Evolutionary conservation across 2,329 filamentous ascomycete species (phyloP).

Genomic region (Paraconiothyrium brasiliense): DNA sequence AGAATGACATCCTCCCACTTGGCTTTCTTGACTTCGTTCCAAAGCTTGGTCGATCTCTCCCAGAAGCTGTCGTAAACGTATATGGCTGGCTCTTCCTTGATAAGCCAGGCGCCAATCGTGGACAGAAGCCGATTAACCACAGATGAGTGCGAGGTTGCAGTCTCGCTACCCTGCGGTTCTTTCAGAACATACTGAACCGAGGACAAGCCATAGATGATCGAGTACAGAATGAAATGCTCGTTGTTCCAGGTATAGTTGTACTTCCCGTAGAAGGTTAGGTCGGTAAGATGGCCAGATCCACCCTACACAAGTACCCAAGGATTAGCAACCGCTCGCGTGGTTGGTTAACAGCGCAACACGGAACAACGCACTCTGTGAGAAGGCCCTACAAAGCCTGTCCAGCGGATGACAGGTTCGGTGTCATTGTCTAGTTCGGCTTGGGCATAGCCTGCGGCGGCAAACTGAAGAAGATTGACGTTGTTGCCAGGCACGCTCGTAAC

Average conservation of each 20-base stretch:
- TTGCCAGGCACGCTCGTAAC: conserved; percentile 50
- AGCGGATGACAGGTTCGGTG: conserved; percentile 49
- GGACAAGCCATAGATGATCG: conserved; percentile 33
- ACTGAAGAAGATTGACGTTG: conserved; percentile 53
- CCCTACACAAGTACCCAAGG: conserved; percentile 17
- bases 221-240: conserved; percentile 54
- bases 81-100: conserved; percentile 48
- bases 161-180: conserved; percentile 46
- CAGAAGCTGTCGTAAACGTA: conserved; percentile 58
- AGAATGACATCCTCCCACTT: conserved; percentile 60
- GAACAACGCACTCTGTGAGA: conserved; percentile 27
- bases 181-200: conserved; percentile 53
- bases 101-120: conserved; percentile 51
- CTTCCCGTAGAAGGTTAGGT: conserved; percentile 52
- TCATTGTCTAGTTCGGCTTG: conserved; percentile 49
- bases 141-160: conserved; percentile 43
- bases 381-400: conserved; percentile 49
- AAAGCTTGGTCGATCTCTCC: conserved; percentile 51
- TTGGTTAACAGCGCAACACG: neutral
- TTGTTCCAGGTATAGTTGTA: conserved; percentile 51
- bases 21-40: conserved; percentile 52
- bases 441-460: conserved; percentile 54
- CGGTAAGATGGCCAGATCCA: conserved; percentile 45
- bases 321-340: neutral
- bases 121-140: conserved; percentile 51